Evolutionary conservation across 495 filamentous ascomycete species (phyloP).

Genomic region (Cryomyces minteri): DNA sequence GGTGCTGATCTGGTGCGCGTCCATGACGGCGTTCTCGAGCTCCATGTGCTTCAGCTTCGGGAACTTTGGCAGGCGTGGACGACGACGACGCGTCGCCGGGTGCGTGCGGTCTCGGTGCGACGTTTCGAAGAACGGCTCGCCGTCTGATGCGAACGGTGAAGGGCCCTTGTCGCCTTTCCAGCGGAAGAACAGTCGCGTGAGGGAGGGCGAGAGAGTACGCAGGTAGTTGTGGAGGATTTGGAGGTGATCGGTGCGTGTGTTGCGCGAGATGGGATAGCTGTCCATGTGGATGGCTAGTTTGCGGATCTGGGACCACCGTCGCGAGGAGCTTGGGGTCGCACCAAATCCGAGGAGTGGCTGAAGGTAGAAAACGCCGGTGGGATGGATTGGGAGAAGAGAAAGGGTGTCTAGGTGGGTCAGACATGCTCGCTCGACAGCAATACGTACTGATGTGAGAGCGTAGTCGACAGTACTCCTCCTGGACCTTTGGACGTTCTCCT

Average conservation of each 20-base stretch:
- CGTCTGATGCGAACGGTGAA: slow-evolving; percentile 45
- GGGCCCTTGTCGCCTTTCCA: slow-evolving; percentile 52
- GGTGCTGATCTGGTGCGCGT: slow-evolving; percentile 42
- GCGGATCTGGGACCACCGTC: slow-evolving; percentile 53
- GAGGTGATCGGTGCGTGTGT: slow-evolving; percentile 44
- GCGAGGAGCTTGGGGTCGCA: slow-evolving; percentile 37
- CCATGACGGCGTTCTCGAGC: slow-evolving; percentile 46
- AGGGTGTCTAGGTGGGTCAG: slow-evolving; percentile 40
- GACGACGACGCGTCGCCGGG: slow-evolving; percentile 5
- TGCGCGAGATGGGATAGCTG: slow-evolving; percentile 30
- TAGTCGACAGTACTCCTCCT: slow-evolving; percentile 63
- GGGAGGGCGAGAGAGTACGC: slow-evolving; percentile 35
- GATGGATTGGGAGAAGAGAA: slow-evolving; percentile 46
- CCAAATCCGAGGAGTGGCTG: slow-evolving; percentile 47
- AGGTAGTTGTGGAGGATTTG: slow-evolving; percentile 61
- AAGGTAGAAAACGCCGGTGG: slow-evolving; percentile 51
- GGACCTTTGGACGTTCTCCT: slow-evolving; percentile 44
- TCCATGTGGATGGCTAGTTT: slow-evolving; percentile 52
- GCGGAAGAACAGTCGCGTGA: slow-evolving; percentile 46
- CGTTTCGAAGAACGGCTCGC: slow-evolving; percentile 33
- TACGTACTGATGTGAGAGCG: slow-evolving; percentile 60
- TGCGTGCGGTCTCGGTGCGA: slow-evolving; percentile 10
- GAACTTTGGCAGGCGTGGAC: slow-evolving; percentile 26
- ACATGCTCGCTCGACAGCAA: slow-evolving; percentile 49
- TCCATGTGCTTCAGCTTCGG: slow-evolving; percentile 29